Conservation (phyloP, 495 filamentous ascomycete genomes). For the Neurospora intermedia region DNA sequence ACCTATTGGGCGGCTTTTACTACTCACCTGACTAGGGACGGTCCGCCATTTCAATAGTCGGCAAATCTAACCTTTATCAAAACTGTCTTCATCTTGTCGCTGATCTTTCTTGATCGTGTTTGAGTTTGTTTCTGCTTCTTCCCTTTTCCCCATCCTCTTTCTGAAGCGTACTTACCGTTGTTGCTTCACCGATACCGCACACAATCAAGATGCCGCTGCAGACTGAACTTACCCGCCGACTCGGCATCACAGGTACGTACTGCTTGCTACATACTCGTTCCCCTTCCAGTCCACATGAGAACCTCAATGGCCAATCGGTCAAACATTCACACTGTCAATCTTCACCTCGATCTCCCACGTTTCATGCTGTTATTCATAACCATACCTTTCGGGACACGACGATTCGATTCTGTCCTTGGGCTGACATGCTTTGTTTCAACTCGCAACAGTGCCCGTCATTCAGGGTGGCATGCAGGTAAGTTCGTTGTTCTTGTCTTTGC, state of each 20-base stretch:
- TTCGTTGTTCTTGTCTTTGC: slow-evolving; percentile 38
- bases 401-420: not conserved
- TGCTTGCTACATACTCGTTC: not conserved
- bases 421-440: slow-evolving; percentile 18
- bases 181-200: not conserved
- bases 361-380: not conserved
- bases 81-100: not conserved
- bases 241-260: slow-evolving; percentile 69
- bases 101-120: not conserved
- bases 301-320: not conserved
- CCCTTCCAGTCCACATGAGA: not conserved
- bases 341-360: not conserved
- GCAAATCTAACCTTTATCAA: not conserved
- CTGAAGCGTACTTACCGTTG: not conserved
- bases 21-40: not conserved
- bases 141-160: not conserved
- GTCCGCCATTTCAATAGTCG: not conserved
- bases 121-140: not conserved
- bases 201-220: slow-evolving; percentile 72
- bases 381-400: not conserved
- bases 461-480: slow-evolving; percentile 73
- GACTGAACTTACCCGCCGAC: slow-evolving; percentile 76
- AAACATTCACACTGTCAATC: not conserved
- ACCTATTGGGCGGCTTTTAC: not conserved
- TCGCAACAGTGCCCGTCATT: slow-evolving; percentile 70